These are phyloP conservation scores for Citrus unshiu DNA, from an alignment of 345 rosid species.

Conservation along the genomic window DNA sequence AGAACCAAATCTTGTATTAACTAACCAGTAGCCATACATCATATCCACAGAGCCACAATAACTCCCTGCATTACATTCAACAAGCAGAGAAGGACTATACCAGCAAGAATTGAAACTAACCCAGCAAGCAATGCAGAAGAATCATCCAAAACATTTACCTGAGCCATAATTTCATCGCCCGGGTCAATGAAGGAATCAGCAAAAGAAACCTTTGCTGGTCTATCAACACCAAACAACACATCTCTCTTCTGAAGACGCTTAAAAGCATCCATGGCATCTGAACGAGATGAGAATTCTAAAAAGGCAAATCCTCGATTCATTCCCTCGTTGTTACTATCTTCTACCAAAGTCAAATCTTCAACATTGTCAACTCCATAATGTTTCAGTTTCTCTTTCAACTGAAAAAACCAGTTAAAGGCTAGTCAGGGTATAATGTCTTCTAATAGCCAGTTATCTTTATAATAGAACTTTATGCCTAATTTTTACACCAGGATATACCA, in stretches of 20 bases:
- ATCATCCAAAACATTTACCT: conserved; percentile 52
- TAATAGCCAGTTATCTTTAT: conserved; percentile 7
- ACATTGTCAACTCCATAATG: conserved; percentile 87
- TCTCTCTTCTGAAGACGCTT: conserved; percentile 91
- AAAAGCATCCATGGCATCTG: conserved; percentile 94
- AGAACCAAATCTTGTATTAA: background rate
- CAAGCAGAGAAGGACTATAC: background rate
- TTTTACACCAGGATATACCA: conserved; percentile 21
- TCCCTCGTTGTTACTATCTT: conserved; percentile 78
- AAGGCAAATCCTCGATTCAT: conserved; percentile 99
- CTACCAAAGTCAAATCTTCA: conserved; percentile 90
- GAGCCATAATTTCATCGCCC: conserved; percentile 95
- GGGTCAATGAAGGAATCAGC: conserved; percentile 95
- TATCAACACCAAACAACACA: conserved; percentile 89
- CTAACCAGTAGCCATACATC: background rate
- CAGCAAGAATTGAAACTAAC: background rate
- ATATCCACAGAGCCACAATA: background rate
- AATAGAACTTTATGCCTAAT: conserved; percentile 13
- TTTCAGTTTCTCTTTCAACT: conserved; percentile 96
- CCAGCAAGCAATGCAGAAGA: conserved; percentile 19
- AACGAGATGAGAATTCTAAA: conserved; percentile 87
- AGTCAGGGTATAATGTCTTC: conserved; percentile 14
- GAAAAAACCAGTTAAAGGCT: conserved; percentile 37
- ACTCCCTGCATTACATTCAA: background rate
- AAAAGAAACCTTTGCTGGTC: conserved; percentile 95